Evolutionary conservation across 768 basidiomycete genomes (phyloP), one percentile per base, ranked within the genome.

Genomic region (Suillus paluster): DNA sequence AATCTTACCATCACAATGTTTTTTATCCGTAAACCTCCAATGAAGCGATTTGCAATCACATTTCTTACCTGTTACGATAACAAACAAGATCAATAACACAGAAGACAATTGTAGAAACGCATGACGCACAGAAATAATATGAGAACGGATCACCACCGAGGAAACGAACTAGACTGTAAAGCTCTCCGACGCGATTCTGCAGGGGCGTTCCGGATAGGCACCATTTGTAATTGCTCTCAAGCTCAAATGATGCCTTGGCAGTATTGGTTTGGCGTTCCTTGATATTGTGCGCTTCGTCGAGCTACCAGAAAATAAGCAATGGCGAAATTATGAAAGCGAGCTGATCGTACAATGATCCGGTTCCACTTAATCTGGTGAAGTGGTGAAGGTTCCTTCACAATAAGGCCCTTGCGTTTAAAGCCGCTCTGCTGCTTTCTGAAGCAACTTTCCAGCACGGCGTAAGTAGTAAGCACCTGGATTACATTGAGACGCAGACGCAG

Each of bases 221-320:
- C 97, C 97, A 99, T 63, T 86, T 87, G 66, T 86, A 94, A 54
- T 84, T 85, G 59, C 90, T 86, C 66, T 89, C 76, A 12, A 99
- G 80, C 59, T 95, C 91, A 72, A 99, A 99, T 0, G 94, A 86
- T n/a, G 95, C 96, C 75, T 97, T 98, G 1, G 97, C 96, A 0
- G 97, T 98, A 71, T 97, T 98, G 1, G 94, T 95, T 4, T 87
- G 78, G 4, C 97, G 87, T 71, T 99, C 97, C 71, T 99, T 99
- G 80, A 99, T 98, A 72, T 96, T 98, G 76, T 98, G 97, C 6
- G 96, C 97, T 79, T 97, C 95, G 67, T 98, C 95, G 48, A 97
- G 84, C 91, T 93, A 63, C 17, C 52, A 23, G n/a, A 14, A 41
- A 14, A 27, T 49, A 49, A 17, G 25, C 23, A 56, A 53, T 25